Base-by-base conservation (phyloP, 2,329 filamentous ascomycete genomes). In the Uncinocarpus reesii region DNA sequence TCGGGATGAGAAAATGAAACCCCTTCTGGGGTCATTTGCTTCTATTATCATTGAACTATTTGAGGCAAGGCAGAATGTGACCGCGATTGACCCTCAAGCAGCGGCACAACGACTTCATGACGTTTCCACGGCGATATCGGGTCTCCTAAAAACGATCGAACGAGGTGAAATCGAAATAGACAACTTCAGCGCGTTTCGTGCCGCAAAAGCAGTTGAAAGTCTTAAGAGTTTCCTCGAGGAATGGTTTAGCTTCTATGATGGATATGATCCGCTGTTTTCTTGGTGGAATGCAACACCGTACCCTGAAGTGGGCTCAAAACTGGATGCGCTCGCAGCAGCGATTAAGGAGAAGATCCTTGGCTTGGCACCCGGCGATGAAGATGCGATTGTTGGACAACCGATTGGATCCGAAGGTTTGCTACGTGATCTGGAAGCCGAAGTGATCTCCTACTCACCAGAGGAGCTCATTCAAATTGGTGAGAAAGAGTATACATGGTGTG, bases 371-470 rank as follows among this genome's bases (percentile, higher is more conserved):
- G 64, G 61, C 1, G 65, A 71, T 41, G 61, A 69, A 0, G 70
- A 76, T 45, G 69, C 71, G 5, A 79, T 79, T 43, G 68, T 79
- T 23, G 76, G 76, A 5, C 70, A 80, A 52, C 76, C 77, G 0
- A 76, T 79, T 42, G 76, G 78, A 1, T 61, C 69, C 3, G 66
- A 71, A 0, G 74, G 71, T 0, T 62, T 80, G 0, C 59, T 76
- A 0, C 65, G 67, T 8, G 76, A 78, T 43, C 66, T 81, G 1
- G 66, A 72, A 48, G 69, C 71, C 0, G 77, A 80, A 58, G 72
- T 77, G 68, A 77, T 80, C 42, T 71, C 74, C 0, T 80, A 80
- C 55, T 67, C 71, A 0, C 77, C 77, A 0, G 74, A 78, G 48
- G 73, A 80, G 56, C 63, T 80, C 2, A 66, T 80, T 35, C 51